phyloP scores from a whole-genome alignment of 306 rosid genomes.

The Acacia crassicarpa region DNA sequence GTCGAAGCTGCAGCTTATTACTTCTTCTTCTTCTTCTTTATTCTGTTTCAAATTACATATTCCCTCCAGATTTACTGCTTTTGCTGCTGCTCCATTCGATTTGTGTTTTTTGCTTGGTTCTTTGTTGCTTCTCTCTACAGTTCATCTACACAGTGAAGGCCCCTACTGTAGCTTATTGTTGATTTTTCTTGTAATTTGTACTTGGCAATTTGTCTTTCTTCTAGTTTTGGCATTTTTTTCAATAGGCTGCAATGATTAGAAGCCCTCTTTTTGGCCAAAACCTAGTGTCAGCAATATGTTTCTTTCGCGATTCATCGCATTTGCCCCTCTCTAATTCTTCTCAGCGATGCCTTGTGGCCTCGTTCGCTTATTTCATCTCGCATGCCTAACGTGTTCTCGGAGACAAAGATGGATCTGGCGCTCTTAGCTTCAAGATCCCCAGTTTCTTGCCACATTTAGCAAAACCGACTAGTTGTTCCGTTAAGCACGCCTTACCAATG shows the following conservation, averaged over 20 bases:
- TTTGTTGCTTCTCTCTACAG: background rate
- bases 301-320: constrained; percentile 18
- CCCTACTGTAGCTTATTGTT: background rate
- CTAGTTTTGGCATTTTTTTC: background rate
- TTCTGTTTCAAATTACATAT: constrained; percentile 25
- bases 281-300: constrained; percentile 9
- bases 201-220: background rate
- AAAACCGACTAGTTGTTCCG: constrained; percentile 25
- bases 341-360: background rate
- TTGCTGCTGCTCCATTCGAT: background rate
- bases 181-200: background rate
- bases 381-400: constrained; percentile 54
- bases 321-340: background rate
- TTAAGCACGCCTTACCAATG: constrained; percentile 49
- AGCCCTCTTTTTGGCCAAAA: constrained; percentile 16
- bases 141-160: background rate
- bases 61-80: constrained; percentile 27
- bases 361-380: background rate
- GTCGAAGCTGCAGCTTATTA: background rate
- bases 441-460: constrained; percentile 51
- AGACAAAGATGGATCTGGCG: constrained; percentile 55
- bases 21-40: constrained; percentile 26
- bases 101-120: background rate
- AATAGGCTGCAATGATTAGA: constrained; percentile 10
- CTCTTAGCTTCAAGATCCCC: constrained; percentile 44